Base-by-base conservation (phyloP, 2,329 filamentous ascomycete genomes). In the Rutstroemia sp. region DNA sequence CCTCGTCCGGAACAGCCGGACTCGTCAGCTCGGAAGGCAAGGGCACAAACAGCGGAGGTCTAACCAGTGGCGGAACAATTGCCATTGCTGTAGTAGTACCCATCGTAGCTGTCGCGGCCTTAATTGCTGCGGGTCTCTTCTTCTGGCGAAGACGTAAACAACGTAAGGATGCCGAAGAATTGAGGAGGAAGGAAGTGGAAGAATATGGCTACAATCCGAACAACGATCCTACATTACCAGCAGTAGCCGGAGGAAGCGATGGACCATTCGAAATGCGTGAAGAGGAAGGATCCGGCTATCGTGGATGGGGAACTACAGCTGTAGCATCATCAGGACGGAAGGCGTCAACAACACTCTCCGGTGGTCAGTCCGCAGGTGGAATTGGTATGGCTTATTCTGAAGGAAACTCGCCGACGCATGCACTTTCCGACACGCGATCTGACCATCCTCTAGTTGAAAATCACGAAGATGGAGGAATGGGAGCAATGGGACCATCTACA, bases 161-260 rank as follows among this genome's bases (percentile, higher is more conserved):
- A 66, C 84, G 86, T 62, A 94, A 90, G 76, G 83, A 84, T 61
- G 88, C 87, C 14, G 90, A 94, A 68, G 94, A 96, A 70, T 84
- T 92, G 66, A 83, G 94, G 51, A 83, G 92, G 61, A 96, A 96
- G 75, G 94, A 99, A 73, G 91, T 96, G 10, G 92, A 97, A 71
- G 94, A 97, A 69, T 97, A 97, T 70, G 87, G 88, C 34, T 97
- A 92, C 77, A 97, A 97, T 71, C 94, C 94, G n/a, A 97, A 97
- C 73, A 86, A 91, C 59, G 92, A 96, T 69, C 90, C 92, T 0
- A 90, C 88, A 0, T 77, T 96, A 12, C 83, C 83, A 7, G 77
- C 78, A 9, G 76, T 81, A 25, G 77, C 56, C 5, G 61, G 61
- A 6, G 74, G 75, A 10, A 71, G 67, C 5, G 82, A 80, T 54